Conservation (phyloP, 225 moss, liverwort and hornwort species). For the Pleurozium schreberi region DNA sequence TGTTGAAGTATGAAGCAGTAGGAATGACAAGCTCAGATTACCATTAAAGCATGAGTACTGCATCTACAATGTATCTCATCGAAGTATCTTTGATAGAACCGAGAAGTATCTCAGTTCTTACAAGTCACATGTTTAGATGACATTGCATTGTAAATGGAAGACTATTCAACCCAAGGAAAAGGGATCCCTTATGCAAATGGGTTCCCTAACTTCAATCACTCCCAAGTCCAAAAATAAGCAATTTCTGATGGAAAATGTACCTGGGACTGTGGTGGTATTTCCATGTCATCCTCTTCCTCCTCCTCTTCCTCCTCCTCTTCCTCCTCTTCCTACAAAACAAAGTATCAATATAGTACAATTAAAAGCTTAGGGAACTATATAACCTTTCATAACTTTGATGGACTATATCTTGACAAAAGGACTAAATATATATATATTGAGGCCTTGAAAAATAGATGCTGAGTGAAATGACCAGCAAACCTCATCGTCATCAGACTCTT, state of each 20-base stretch:
- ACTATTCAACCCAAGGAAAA: neutral
- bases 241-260: neutral
- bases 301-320: slow-evolving; percentile 37
- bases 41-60: neutral
- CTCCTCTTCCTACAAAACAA: slow-evolving; percentile 31
- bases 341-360: neutral
- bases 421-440: neutral
- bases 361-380: neutral
- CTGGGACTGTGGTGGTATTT: slow-evolving; percentile 13
- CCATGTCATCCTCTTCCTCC: slow-evolving; percentile 34
- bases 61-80: neutral
- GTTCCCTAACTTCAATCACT: neutral
- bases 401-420: neutral
- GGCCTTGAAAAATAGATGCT: neutral
- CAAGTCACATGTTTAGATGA: neutral
- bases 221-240: neutral
- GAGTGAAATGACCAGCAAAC: neutral
- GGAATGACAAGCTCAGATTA: neutral
- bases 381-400: neutral
- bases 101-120: neutral
- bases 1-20: neutral
- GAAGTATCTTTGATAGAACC: neutral
- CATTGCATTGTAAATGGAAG: neutral
- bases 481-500: slow-evolving; percentile 47
- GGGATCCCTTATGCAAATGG: neutral